Evolutionary conservation across 2,329 filamentous ascomycete species (phyloP), one percentile per base, ranked within the genome.

Genomic region (Trichoderma semiorbis): DNA sequence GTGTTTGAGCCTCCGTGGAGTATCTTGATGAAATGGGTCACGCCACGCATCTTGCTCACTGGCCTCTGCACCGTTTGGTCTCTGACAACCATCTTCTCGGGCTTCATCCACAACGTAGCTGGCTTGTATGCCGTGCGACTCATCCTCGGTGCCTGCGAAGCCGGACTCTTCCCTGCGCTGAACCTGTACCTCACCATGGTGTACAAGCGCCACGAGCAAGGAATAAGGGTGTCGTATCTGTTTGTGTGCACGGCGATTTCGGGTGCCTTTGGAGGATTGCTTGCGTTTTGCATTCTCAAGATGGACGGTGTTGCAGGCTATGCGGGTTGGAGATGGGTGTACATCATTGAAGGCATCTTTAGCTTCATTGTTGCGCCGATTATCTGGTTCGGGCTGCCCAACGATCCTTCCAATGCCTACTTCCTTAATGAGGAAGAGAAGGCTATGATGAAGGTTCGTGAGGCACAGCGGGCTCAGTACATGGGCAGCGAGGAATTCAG

Each of bases 141-240:
- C 47, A 70, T 77, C 26, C 71, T 77, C 28, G 77, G 77, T 4
- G 74, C 74, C 26, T 75, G 73, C 64, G 77, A 78, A 39, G 75
- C 75, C 21, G 77, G 77, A 34, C 63, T 78, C 2, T 77, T 78
- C 50, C 77, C 77, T n/a, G 74, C 73, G 11, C 73, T 78, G 8
- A 76, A 74, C 70, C 10, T 77, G 16, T 78, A 78, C 64, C 75
- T 78, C 28, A 77, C 75, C 30, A 76, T 77, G 71, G 74, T 78
- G 4, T 79, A 79, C 58, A 84, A 85, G 21, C 82, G 84, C 7
- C 84, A 86, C 3, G 88, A 90, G 77, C 82, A 87, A 24, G 86
- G 85, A 2, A 83, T 86, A 16, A 82, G 88, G 3, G 85, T 88
- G 6, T 86, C 87, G 0, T 83, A 86, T 65, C 73, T 79, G 18